phyloP scores from a whole-genome alignment of 169 alveolate species.

The Plasmodium blacklocki region DNA sequence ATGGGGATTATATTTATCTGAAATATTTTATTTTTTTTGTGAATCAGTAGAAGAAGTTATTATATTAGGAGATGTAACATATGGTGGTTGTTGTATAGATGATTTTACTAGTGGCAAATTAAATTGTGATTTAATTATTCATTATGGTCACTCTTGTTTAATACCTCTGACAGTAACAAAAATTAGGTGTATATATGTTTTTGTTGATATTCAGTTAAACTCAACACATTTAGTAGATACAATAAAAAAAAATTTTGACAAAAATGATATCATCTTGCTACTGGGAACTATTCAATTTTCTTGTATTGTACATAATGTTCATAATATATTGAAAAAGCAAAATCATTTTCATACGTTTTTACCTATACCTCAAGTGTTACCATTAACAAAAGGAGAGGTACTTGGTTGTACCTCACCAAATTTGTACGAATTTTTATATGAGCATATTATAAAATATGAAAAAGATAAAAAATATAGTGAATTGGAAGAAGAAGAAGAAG shows the following conservation, averaged over 20 bases:
- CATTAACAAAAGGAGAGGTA: conserved; percentile 98
- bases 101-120: conserved; percentile 95
- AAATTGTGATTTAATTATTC: conserved; percentile 96
- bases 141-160: conserved; percentile 99
- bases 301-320: conserved; percentile 82
- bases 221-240: conserved; percentile 91
- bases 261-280: conserved; percentile 84
- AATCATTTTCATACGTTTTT: conserved; percentile 80
- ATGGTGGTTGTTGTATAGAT: conserved; percentile 99
- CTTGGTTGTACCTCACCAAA: conserved; percentile 96
- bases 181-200: conserved; percentile 93
- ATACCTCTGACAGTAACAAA: conserved; percentile 93
- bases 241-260: conserved; percentile 82
- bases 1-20: conserved; percentile 91
- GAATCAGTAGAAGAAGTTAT: conserved; percentile 83
- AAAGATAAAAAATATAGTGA: background rate
- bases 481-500: background rate
- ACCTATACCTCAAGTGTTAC: conserved; percentile 95
- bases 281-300: conserved; percentile 94
- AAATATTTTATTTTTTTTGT: conserved; percentile 92
- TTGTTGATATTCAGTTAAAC: conserved; percentile 96
- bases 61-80: conserved; percentile 94
- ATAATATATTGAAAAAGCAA: conserved; percentile 72
- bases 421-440: conserved; percentile 70
- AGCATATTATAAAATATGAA: conserved; percentile 37